phyloP scores from a whole-genome alignment of 139 green algal genomes.

The Tetradesmus obliquus region DNA sequence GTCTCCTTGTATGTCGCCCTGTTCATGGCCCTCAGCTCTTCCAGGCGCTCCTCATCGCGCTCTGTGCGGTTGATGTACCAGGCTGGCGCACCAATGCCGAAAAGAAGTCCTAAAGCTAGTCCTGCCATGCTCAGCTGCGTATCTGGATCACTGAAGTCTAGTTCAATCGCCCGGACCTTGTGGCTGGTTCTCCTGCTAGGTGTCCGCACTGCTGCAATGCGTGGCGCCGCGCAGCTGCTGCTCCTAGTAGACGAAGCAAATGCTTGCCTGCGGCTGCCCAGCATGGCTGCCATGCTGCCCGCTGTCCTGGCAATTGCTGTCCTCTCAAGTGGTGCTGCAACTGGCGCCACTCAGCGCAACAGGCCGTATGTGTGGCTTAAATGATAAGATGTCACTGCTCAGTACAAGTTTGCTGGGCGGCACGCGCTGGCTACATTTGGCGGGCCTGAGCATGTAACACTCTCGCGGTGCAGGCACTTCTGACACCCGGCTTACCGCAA shows the following conservation, averaged over 20 bases:
- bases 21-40: slow-evolving; percentile 88
- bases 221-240: background rate
- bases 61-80: slow-evolving; percentile 87
- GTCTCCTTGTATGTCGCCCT: slow-evolving; percentile 81
- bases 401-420: background rate
- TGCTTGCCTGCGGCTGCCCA: background rate
- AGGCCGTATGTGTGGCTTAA: background rate
- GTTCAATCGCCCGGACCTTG: slow-evolving; percentile 68
- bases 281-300: slow-evolving; percentile 1
- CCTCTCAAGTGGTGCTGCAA: background rate
- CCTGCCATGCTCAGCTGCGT: slow-evolving; percentile 68
- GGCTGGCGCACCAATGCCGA: slow-evolving; percentile 75
- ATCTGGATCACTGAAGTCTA: slow-evolving; percentile 83
- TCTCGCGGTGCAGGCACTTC: background rate
- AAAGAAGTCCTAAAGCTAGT: slow-evolving; percentile 45
- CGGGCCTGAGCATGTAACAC: background rate
- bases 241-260: background rate
- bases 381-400: background rate
- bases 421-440: background rate
- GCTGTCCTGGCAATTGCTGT: background rate
- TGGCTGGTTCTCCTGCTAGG: slow-evolving; percentile 27
- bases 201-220: background rate
- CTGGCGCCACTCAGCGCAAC: background rate
- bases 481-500: background rate
- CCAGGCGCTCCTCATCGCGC: slow-evolving; percentile 81